A percentile compares a stretch with the other conserved stretches of the same genome.
Evolutionary conservation across 1,284 basidiomycete species (phyloP).

Genomic region (Austroboletus novae-zelandiae): DNA sequence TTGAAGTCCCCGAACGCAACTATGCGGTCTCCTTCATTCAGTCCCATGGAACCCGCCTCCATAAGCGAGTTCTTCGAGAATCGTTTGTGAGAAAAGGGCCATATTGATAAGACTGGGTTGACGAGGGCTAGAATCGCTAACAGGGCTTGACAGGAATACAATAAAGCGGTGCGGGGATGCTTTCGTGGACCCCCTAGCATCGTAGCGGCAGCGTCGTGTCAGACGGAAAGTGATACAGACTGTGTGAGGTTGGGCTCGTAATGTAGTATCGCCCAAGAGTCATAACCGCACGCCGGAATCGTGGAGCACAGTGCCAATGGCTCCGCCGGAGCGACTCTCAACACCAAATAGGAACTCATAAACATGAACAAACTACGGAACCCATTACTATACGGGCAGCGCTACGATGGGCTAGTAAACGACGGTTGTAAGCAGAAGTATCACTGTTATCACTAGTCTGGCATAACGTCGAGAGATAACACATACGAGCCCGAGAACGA

Average conservation of each 20-base stretch:
- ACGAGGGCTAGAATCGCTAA: constrained; percentile 18
- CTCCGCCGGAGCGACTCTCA: not conserved
- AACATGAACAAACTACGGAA: constrained; percentile 30
- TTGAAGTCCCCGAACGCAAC: constrained; percentile 94
- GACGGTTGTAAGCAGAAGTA: no score
- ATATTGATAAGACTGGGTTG: constrained; percentile 42
- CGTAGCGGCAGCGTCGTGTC: not conserved
- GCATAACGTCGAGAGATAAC: no score
- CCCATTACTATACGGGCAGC: no score
- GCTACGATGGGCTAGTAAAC: no score
- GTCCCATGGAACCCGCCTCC: constrained; percentile 77
- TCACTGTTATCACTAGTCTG: no score
- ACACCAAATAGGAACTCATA: constrained; percentile 13
- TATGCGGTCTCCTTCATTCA: constrained; percentile 70
- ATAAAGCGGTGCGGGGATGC: not conserved
- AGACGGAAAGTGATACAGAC: not conserved
- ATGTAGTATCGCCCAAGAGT: not conserved
- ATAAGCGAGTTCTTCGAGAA: constrained; percentile 87
- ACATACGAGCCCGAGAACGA: no score
- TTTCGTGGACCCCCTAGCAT: constrained; percentile 13
- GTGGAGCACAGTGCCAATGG: not conserved
- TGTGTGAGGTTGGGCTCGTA: not conserved
- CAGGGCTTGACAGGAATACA: constrained; percentile 4
- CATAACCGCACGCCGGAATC: constrained; percentile 7
- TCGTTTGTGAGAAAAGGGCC: constrained; percentile 83